Base-by-base conservation (phyloP, 495 filamentous ascomycete genomes). In the Usnea hakonensis region DNA sequence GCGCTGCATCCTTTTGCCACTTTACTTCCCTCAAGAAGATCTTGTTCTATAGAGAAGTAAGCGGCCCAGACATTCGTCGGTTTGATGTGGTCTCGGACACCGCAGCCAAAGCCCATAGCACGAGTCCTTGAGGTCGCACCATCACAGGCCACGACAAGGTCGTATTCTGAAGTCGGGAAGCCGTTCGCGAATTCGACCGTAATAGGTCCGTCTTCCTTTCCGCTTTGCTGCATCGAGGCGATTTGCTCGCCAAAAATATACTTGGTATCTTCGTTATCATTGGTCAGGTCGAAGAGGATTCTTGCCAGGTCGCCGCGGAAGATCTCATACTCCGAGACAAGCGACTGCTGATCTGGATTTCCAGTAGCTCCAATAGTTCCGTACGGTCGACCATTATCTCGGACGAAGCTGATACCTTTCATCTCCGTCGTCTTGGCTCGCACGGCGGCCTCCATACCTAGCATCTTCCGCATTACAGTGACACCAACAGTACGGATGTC, bases 321-420 rank as follows among this genome's bases (percentile, higher is more conserved):
- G 59, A 59, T 83, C 77, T 3, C 84, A 59, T 72, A 84, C 67
- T 85, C 83, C 8, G 77, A 79, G 10, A 78, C 73, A 2, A 81
- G 69, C 40, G 67, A 70, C 54, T 56, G 54, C 54, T 56, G 36
- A 30, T 76, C 73, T 2, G 76, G 67, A 57, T 72, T 65, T 32
- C 76, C 78, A 14, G 74, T 72, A n/a, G 77, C 70, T 23, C 55
- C 73, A 36, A 83, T 72, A 58, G 63, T 77, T 10, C 72, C 81
- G 59, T 65, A 70, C 2, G 65, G 61, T 46, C 64, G 62, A 43
- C 76, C 79, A 13, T 74, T 38, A 2, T 66, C 59, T 60, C 75
- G 57, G 21, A 84, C 72, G 40, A 85, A 60, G 38, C 71, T 67
- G 50, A 79, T 62, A 53, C 81, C 79, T n/a, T 77, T 69, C 61